phyloP scores from a whole-genome alignment of 768 basidiomycete genomes.

The Mycena belliarum region DNA sequence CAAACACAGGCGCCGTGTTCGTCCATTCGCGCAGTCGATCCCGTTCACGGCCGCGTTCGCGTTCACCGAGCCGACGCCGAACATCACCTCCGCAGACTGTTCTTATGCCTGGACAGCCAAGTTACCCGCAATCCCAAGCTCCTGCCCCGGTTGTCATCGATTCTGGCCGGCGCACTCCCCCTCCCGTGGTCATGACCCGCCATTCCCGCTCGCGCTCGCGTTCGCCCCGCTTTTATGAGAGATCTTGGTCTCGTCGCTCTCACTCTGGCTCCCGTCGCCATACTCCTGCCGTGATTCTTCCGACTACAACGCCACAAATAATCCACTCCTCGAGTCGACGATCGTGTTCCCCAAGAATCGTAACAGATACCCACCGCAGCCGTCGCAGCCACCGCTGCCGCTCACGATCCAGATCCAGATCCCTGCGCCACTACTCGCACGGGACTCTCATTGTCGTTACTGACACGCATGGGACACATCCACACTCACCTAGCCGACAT shows the following conservation, averaged over 20 bases:
- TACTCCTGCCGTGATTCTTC: not conserved
- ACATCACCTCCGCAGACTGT: too few relatives aligned
- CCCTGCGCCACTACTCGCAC: not conserved
- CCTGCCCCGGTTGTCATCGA: too few relatives aligned
- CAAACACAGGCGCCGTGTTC: too few relatives aligned
- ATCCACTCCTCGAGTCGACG: slow-evolving; percentile 18
- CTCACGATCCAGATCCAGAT: slow-evolving; percentile 14
- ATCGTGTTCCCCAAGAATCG: slow-evolving; percentile 15
- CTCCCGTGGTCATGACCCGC: too few relatives aligned
- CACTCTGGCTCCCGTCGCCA: slow-evolving; percentile 1
- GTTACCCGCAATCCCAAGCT: too few relatives aligned
- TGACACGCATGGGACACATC: not conserved
- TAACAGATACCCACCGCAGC: not conserved
- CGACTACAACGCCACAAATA: not conserved
- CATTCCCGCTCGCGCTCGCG: not conserved
- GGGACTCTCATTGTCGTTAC: not conserved
- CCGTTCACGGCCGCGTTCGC: slow-evolving; percentile 3
- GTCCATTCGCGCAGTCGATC: too few relatives aligned
- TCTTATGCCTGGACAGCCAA: too few relatives aligned
- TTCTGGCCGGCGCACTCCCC: too few relatives aligned
- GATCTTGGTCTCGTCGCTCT: slow-evolving; percentile 7
- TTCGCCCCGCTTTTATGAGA: not conserved
- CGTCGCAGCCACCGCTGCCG: not conserved
- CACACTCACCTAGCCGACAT: not conserved
- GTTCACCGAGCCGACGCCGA: not conserved